phyloP scores from a whole-genome alignment of 2,329 filamentous ascomycete species.

The Trichoderma sp. region DNA sequence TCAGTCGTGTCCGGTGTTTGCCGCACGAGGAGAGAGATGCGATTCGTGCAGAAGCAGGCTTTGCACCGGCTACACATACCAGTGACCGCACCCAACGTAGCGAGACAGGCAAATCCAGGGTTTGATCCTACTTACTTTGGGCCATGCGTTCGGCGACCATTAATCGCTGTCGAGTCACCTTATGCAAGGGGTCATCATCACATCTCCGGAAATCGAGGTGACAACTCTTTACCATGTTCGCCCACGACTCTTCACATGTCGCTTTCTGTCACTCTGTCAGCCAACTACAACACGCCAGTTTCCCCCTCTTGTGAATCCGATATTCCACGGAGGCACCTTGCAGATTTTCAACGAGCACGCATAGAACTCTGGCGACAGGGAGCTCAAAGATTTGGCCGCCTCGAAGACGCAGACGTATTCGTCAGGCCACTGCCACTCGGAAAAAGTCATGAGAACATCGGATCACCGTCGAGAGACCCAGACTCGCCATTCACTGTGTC shows the following conservation, averaged over 20 bases:
- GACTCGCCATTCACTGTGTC: neutral
- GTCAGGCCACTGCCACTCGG: constrained; percentile 29
- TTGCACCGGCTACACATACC: neutral
- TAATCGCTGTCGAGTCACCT: neutral
- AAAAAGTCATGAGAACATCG: constrained; percentile 18
- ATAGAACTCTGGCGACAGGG: constrained; percentile 26
- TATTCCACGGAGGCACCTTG: constrained; percentile 25
- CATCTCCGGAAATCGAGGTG: neutral
- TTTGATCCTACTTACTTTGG: neutral
- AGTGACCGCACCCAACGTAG: neutral
- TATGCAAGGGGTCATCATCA: neutral
- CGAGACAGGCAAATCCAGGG: neutral
- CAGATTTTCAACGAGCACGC: constrained; percentile 27
- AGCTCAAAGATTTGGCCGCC: constrained; percentile 20
- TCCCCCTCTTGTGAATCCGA: neutral
- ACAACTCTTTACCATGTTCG: neutral
- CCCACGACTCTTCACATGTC: neutral
- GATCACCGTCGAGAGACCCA: neutral
- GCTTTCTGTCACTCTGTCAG: neutral
- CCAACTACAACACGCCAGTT: neutral
- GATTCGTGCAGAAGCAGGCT: neutral
- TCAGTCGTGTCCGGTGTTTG: neutral
- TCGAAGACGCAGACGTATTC: constrained; percentile 25
- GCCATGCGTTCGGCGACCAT: neutral
- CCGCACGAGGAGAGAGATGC: neutral